Evolutionary conservation across 768 basidiomycete genomes (phyloP), one percentile per base, ranked within the genome.

Genomic region (Pulveroboletus sp.): DNA sequence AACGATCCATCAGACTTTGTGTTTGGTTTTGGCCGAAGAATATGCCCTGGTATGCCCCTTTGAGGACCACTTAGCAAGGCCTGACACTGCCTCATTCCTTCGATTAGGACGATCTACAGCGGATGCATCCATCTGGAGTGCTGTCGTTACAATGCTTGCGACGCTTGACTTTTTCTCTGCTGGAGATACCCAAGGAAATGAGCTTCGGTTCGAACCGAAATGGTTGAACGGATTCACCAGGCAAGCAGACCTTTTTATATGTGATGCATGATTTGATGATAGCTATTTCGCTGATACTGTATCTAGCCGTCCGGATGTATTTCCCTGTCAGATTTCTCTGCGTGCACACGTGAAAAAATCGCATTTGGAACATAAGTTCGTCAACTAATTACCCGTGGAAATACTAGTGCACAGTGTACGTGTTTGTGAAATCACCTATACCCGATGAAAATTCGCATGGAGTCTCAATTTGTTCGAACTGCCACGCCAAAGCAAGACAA

Each of bases 11-110:
- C 34, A 19, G 42, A 52, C 5, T 56, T 51, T 17, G 24, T 23
- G 6, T 60, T 59, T 21, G 58, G 48, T 2, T 58, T 58, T 34
- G 56, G 57, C 19, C 49, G 47, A 25, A 21, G 50, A 25, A 35
- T 47, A 27, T 56, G 47, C 31, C 45, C 40, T 2, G 48, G 45
- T 52, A 13, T 9, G 41, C 33, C n/a, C 23, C 13, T 5, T n/a
- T 33, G 6, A 27, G 16, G 9, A 4, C 14, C 8, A 27, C 13
- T 14, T 1, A 16, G 21, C 33, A 16, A 23, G 2, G 4, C 7
- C 12, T 24, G 27, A 31, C 21, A 23, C 9, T 11, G 9, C 27
- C 9, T 5, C 7, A 14, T 39, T 17, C 27, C 6, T 45, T 32
- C 24, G 4, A 39, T 17, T 1, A 59, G 49, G 35, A n/a, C 42